phyloP scores from a whole-genome alignment of 1,284 basidiomycete species.

The Moesziomyces sp. region DNA sequence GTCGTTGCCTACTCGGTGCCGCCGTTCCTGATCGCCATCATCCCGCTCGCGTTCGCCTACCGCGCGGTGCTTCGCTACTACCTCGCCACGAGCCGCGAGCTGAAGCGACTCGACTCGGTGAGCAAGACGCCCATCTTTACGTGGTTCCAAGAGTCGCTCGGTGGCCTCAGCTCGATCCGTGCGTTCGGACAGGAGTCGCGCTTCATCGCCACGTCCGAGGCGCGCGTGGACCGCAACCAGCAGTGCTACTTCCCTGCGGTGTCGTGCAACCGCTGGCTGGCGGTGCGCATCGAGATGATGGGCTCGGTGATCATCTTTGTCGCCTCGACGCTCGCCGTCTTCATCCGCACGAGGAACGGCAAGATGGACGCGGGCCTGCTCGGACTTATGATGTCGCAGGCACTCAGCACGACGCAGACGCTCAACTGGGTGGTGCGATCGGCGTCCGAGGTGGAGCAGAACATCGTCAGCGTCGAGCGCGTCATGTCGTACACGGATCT shows the following conservation, averaged over 20 bases:
- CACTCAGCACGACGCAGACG: conserved; percentile 74
- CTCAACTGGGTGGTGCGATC: conserved; percentile 83
- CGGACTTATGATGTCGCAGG: conserved; percentile 81
- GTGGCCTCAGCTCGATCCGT: conserved; percentile 85
- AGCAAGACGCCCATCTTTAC: conserved; percentile 89
- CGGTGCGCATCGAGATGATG: conserved; percentile 75
- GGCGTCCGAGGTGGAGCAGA: conserved; percentile 91
- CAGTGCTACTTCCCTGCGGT: conserved; percentile 77
- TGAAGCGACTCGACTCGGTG: conserved; percentile 90
- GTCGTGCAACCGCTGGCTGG: conserved; percentile 82
- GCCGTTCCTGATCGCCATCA: conserved; percentile 76
- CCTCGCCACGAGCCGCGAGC: conserved; percentile 86
- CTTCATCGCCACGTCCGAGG: conserved; percentile 82
- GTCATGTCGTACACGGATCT: conserved; percentile 77
- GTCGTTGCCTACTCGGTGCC: conserved; percentile 78
- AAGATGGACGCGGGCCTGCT: conserved; percentile 86
- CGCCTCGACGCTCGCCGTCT: conserved; percentile 77
- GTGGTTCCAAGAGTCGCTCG: conserved; percentile 80
- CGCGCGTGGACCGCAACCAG: conserved; percentile 83
- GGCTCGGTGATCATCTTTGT: conserved; percentile 83
- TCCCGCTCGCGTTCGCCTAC: conserved; percentile 63
- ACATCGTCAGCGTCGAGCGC: conserved; percentile 80
- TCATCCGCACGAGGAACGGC: conserved; percentile 70
- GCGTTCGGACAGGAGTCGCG: conserved; percentile 71
- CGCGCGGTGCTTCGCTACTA: conserved; percentile 74